Conservation (phyloP, 768 basidiomycete species). For the Tubosaeta sp. region DNA sequence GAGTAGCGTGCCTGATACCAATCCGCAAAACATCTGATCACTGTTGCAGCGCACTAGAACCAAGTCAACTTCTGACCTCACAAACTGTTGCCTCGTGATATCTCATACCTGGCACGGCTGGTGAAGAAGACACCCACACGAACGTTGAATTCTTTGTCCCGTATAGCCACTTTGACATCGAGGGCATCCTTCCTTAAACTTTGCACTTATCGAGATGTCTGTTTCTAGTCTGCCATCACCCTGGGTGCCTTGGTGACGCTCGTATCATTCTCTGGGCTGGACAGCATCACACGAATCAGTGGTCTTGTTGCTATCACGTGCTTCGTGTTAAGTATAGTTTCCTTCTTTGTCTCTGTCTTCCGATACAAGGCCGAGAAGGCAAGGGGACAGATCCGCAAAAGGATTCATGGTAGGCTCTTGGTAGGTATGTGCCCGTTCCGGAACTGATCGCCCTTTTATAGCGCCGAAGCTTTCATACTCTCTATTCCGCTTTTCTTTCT, state of each 20-base stretch:
- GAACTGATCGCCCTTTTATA: conserved; percentile 17
- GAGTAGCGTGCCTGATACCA: conserved; percentile 23
- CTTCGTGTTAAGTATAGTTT: conserved; percentile 64
- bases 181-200: conserved; percentile 36
- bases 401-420: conserved; percentile 54
- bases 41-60: conserved; percentile 53
- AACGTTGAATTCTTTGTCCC: conserved; percentile 50
- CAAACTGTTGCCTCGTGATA: conserved; percentile 60
- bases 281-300: conserved; percentile 56
- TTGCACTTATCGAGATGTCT: neutral
- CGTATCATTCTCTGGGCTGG: conserved; percentile 71
- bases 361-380: conserved; percentile 65
- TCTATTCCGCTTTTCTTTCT: conserved; percentile 74
- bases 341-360: conserved; percentile 66
- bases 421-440: conserved; percentile 22
- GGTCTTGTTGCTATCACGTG: conserved; percentile 67
- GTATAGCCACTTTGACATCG: conserved; percentile 55
- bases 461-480: conserved; percentile 53
- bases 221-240: conserved; percentile 68
- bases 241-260: conserved; percentile 80
- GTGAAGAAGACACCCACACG: conserved; percentile 32
- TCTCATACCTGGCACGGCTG: conserved; percentile 27
- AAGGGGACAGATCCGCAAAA: conserved; percentile 41
- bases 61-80: conserved; percentile 66
- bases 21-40: conserved; percentile 1